A percentile compares a stretch with the other conserved stretches of the same genome.
Evolutionary conservation across 257 asterid species (phyloP).

Genomic region (Fraxinus excelsior): DNA sequence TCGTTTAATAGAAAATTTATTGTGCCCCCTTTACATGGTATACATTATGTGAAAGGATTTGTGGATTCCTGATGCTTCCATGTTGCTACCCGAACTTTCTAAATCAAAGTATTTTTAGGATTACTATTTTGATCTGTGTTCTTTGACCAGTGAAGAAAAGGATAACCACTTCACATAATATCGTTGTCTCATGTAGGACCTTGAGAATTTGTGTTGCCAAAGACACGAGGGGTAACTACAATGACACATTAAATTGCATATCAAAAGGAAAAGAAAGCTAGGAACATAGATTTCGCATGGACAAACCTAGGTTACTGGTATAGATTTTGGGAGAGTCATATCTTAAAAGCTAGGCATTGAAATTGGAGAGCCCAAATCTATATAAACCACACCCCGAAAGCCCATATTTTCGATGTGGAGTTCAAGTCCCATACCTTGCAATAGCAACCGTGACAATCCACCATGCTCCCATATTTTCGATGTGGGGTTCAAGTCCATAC

Average conservation of each 20-base stretch:
- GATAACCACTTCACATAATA: background rate
- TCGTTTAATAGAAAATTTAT: background rate
- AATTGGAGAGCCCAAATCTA: too few relatives aligned
- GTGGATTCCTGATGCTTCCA: background rate
- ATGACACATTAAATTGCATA: background rate
- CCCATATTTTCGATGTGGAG: too few relatives aligned
- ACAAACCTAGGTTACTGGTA: background rate
- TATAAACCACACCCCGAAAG: too few relatives aligned
- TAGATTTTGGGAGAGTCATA: too few relatives aligned
- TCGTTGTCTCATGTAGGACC: background rate
- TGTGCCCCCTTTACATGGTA: background rate
- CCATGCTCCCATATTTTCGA: too few relatives aligned
- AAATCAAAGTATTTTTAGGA: background rate
- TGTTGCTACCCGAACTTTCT: background rate
- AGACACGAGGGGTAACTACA: background rate
- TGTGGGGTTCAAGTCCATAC: too few relatives aligned
- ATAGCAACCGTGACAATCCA: too few relatives aligned
- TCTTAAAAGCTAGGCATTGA: too few relatives aligned
- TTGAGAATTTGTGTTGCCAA: background rate
- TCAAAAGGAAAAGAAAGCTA: background rate
- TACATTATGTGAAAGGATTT: background rate
- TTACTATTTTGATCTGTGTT: background rate
- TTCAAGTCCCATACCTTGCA: too few relatives aligned
- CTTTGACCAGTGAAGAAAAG: background rate
- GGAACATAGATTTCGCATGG: background rate